Evolutionary conservation across 805 yeast species (phyloP), one percentile per base, ranked within the genome.

Genomic region (baker's yeast (Saccharomyces cerevisiae)): DNA sequence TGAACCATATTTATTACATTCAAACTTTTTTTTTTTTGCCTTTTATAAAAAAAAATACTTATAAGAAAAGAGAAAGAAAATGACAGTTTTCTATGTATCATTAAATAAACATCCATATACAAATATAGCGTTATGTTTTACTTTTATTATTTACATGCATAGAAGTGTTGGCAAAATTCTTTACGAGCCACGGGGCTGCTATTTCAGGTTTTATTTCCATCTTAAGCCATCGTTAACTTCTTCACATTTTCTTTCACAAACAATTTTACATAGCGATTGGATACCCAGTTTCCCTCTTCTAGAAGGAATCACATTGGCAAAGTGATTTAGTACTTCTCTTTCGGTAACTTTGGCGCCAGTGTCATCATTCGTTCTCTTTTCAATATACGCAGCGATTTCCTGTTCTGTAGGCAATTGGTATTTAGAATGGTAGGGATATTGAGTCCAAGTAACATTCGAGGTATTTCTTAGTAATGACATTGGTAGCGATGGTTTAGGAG

Each of bases 381-480:
- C 80, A 53, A 91, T 81, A 69, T 79, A 88, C 51, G 75, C 73
- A 62, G 78, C 79, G 54, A 92, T 76, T 56, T 82, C 86, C 41
- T 67, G 58, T 70, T 87, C 89, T 11, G 81, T 75, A 51, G 98
- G 98, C 60, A 94, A 76, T 30, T 96, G 96, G 78, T 82, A 85
- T 49, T 59, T 61, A 28, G 53, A 31, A 47, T 68, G 72, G 46
- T 63, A 61, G 24, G 77, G 76, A 63, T 80, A 79, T 57, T 76
- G 71, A 32, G 64, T 67, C 70, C 75, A 79, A 21, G 77, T 72
- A 46, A 70, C 65, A 47, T 66, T 65, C 30, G 70, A 59, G 47
- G 61, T 56, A 27, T 60, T 61, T 22, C 66, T 66, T 50, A 66
- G 67, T 46, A 69, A 53, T 54, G 71, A 59, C 52, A 69, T 55